A percentile compares a stretch with the other conserved stretches of the same genome.
These are phyloP conservation scores for Daldinia sp. DNA, from an alignment of 2,329 filamentous ascomycete genomes.

Conservation along the genomic window DNA sequence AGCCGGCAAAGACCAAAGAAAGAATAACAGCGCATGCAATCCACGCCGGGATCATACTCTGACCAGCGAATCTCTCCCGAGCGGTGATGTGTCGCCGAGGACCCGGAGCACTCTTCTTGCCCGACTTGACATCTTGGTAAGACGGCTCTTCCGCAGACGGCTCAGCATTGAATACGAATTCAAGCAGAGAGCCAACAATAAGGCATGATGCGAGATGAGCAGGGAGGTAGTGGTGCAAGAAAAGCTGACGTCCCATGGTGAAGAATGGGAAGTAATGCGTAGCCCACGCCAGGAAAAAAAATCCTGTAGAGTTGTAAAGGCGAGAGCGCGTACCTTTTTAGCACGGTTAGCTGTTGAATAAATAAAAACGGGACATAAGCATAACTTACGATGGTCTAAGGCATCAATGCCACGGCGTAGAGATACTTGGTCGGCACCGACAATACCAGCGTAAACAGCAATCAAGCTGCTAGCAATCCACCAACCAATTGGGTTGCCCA, in stretches of 20 bases:
- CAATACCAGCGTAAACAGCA: conserved; percentile 91
- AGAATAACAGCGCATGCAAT: conserved; percentile 79
- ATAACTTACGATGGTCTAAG: conserved; percentile 85
- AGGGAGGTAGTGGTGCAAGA: conserved; percentile 97
- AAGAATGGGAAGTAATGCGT: conserved; percentile 98
- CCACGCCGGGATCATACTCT: conserved; percentile 84
- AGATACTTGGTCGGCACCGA: conserved; percentile 93
- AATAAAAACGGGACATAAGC: not conserved
- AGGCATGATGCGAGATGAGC: conserved; percentile 91
- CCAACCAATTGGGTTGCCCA: conserved; percentile 97
- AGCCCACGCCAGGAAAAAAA: conserved; percentile 98
- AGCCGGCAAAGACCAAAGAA: conserved; percentile 76
- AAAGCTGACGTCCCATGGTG: conserved; percentile 97
- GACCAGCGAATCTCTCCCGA: conserved; percentile 81
- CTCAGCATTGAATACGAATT: conserved; percentile 96
- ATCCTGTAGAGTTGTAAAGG: conserved; percentile 97
- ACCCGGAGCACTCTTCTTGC: conserved; percentile 60
- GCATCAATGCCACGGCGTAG: conserved; percentile 93
- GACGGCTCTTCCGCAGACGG: conserved; percentile 70
- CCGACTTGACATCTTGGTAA: conserved; percentile 57
- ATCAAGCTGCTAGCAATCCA: conserved; percentile 94
- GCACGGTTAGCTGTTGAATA: conserved; percentile 35
- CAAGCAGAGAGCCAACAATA: conserved; percentile 89
- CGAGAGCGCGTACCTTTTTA: conserved; percentile 83
- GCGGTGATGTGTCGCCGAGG: conserved; percentile 77